phyloP scores from a whole-genome alignment of 805 yeast species.

The Hanseniaspora valbyensis region DNA sequence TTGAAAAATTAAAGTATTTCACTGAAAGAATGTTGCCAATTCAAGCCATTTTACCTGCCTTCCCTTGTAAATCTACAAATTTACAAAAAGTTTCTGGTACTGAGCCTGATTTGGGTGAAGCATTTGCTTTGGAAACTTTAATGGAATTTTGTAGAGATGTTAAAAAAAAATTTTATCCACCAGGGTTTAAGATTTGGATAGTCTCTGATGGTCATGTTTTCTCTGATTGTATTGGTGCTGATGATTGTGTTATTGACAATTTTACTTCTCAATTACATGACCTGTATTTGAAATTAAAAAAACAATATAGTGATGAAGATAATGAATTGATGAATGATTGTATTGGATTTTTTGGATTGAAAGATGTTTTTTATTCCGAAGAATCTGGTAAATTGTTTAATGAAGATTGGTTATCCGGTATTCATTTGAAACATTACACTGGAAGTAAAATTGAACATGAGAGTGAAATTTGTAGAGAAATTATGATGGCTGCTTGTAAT shows the following conservation, averaged over 20 bases:
- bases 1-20: slow-evolving; percentile 36
- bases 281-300: slow-evolving; percentile 31
- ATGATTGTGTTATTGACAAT: slow-evolving; percentile 41
- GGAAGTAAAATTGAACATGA: slow-evolving; percentile 31
- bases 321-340: slow-evolving; percentile 16
- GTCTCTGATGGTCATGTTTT: slow-evolving; percentile 59
- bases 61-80: slow-evolving; percentile 56
- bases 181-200: slow-evolving; percentile 45
- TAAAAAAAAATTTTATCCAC: slow-evolving; percentile 36
- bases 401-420: slow-evolving; percentile 26
- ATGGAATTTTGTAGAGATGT: slow-evolving; percentile 27
- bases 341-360: slow-evolving; percentile 35
- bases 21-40: slow-evolving; percentile 38
- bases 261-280: slow-evolving; percentile 37
- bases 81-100: slow-evolving; percentile 38
- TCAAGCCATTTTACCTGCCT: slow-evolving; percentile 52
- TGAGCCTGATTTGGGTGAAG: slow-evolving; percentile 47
- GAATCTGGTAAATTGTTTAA: slow-evolving; percentile 24
- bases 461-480: slow-evolving; percentile 33
- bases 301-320: slow-evolving; percentile 25
- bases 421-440: slow-evolving; percentile 30
- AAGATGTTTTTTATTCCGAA: slow-evolving; percentile 32
- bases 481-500: slow-evolving; percentile 37
- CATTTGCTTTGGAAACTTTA: slow-evolving; percentile 33
- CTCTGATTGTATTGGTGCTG: slow-evolving; percentile 53